These are phyloP conservation scores for Cytospora schulzeri DNA, from an alignment of 2,329 filamentous ascomycete genomes.

Conservation along the genomic window DNA sequence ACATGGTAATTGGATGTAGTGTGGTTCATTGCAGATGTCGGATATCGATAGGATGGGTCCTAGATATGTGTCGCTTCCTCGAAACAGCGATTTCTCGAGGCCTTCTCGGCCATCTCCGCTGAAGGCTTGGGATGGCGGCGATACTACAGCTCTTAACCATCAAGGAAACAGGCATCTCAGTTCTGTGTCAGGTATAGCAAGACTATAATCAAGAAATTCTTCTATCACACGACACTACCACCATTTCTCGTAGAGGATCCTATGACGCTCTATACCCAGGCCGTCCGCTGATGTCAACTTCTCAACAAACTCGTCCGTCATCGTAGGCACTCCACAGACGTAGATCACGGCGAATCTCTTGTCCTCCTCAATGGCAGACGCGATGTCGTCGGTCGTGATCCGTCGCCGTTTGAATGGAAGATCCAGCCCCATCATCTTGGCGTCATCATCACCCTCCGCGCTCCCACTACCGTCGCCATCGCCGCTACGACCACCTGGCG, in stretches of 20 bases:
- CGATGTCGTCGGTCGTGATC: conserved; percentile 47
- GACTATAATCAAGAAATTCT: not conserved
- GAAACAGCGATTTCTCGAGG: not conserved
- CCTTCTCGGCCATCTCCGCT: not conserved
- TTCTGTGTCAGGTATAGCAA: conserved; percentile 1
- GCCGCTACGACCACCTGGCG: conserved; percentile 37
- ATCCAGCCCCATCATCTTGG: conserved; percentile 28
- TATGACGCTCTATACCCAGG: conserved; percentile 32
- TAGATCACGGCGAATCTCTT: conserved; percentile 57
- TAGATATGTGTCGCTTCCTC: conserved; percentile 5
- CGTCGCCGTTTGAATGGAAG: conserved; percentile 43
- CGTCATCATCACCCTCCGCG: conserved; percentile 18
- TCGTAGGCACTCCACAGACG: conserved; percentile 66
- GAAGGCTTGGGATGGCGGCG: not conserved
- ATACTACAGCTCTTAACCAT: not conserved
- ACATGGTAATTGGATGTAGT: conserved; percentile 29
- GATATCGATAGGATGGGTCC: conserved; percentile 3
- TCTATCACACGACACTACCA: conserved; percentile 35
- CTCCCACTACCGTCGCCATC: conserved; percentile 7
- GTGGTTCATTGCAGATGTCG: conserved; percentile 25
- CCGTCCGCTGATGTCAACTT: conserved; percentile 41
- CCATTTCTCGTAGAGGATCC: conserved; percentile 43
- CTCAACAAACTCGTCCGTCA: conserved; percentile 68
- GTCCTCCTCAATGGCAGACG: conserved; percentile 41
- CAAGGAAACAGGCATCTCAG: not conserved